Percentiles rank a stretch among this genome's conserved stretches.
Conservation (phyloP, 2,329 filamentous ascomycete genomes). For the Blastomyces parvus region DNA sequence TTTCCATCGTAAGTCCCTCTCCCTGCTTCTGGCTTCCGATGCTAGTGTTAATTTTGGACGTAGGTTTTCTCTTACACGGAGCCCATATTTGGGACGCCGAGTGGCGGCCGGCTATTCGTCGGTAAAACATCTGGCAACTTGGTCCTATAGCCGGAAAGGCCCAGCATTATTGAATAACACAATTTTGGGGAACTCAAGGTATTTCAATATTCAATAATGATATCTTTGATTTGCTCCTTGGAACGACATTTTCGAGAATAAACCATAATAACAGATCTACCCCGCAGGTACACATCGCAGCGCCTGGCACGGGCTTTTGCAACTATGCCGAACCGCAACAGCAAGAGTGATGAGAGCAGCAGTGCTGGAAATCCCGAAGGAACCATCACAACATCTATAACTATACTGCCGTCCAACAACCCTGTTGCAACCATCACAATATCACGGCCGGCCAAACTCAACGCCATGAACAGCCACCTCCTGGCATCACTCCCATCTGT, state of each 20-base stretch:
- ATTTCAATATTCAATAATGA: not conserved
- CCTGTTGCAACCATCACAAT: slow-evolving; percentile 21
- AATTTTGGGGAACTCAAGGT: not conserved
- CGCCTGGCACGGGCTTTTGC: not conserved
- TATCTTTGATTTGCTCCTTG: not conserved
- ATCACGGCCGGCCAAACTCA: slow-evolving; percentile 21
- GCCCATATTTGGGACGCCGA: too few relatives aligned
- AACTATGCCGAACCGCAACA: not conserved
- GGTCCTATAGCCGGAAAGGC: not conserved
- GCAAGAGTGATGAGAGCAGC: not conserved
- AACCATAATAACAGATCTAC: not conserved
- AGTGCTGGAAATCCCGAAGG: not conserved
- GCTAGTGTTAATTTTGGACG: not conserved
- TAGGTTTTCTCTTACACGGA: not conserved
- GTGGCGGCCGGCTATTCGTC: not conserved
- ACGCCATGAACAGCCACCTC: slow-evolving; percentile 21
- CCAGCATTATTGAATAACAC: not conserved
- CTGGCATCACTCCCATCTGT: slow-evolving; percentile 16
- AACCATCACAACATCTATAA: not conserved
- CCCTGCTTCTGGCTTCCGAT: not conserved
- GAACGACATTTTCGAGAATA: not conserved
- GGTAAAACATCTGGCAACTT: not conserved
- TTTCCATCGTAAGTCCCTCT: not conserved
- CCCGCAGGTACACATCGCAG: not conserved
- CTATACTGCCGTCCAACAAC: not conserved